A percentile compares a stretch with the other conserved stretches of the same genome.
phyloP scores from a whole-genome alignment of 306 rosid genomes.

The Carpinus fangiana region DNA sequence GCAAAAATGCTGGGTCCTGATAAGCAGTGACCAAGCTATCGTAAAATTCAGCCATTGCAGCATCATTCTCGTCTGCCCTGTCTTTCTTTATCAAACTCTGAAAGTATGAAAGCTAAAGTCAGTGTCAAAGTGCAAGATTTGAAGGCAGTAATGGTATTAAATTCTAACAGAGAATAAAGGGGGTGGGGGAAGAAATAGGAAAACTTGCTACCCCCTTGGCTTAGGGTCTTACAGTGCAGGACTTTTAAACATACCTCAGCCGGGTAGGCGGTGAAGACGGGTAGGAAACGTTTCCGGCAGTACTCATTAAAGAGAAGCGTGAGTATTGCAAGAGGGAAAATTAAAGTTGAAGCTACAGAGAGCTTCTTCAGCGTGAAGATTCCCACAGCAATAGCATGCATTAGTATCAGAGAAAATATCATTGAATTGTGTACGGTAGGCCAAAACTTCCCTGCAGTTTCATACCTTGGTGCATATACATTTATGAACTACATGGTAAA shows the following conservation, averaged over 20 bases:
- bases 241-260: conserved; percentile 65
- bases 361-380: conserved; percentile 73
- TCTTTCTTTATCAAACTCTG: conserved; percentile 89
- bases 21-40: conserved; percentile 56
- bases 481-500: conserved; percentile 66
- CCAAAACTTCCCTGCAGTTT: conserved; percentile 93
- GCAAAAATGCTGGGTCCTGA: conserved; percentile 77
- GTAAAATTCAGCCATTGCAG: conserved; percentile 57
- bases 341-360: conserved; percentile 43
- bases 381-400: conserved; percentile 95
- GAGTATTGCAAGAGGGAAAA: conserved; percentile 73
- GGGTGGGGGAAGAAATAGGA: neutral
- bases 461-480: conserved; percentile 75
- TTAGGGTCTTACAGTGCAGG: conserved; percentile 1
- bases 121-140: conserved; percentile 17
- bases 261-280: conserved; percentile 70
- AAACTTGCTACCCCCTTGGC: neutral
- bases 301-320: conserved; percentile 89
- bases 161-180: neutral
- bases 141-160: conserved; percentile 1
- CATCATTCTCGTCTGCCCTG: conserved; percentile 58
- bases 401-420: conserved; percentile 86
- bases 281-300: conserved; percentile 94
- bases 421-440: conserved; percentile 77
- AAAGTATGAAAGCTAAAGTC: conserved; percentile 23